phyloP scores from a whole-genome alignment of 202 grass and related monocot species.

The Schoenoplectus tabernaemontani region DNA sequence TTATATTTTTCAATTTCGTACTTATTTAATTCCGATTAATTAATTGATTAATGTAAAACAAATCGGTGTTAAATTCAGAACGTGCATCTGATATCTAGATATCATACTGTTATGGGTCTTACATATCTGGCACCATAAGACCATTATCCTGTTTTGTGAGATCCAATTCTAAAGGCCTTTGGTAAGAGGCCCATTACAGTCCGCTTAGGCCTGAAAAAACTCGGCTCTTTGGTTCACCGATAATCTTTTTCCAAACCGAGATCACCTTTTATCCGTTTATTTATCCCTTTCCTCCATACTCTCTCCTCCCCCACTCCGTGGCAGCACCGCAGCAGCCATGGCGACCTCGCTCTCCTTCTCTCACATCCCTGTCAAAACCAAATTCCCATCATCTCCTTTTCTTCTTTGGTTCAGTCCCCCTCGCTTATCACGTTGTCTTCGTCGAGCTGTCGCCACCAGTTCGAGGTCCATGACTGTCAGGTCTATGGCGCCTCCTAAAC shows the following conservation, averaged over 20 bases:
- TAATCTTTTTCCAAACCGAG: background rate
- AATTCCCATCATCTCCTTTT: slow-evolving; percentile 41
- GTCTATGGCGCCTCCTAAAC: slow-evolving; percentile 77
- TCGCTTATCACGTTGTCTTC: slow-evolving; percentile 22
- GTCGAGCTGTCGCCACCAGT: background rate
- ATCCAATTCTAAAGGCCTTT: too few species aligned
- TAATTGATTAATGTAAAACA: too few species aligned
- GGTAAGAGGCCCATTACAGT: too few species aligned
- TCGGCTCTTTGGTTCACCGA: too few species aligned
- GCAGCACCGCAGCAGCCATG: slow-evolving; percentile 45
- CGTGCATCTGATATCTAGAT: too few species aligned
- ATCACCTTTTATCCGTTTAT: background rate
- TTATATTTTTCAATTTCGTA: too few species aligned
- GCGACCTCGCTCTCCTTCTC: slow-evolving; percentile 42
- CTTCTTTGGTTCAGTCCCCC: slow-evolving; percentile 34
- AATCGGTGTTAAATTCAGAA: too few species aligned
- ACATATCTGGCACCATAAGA: too few species aligned
- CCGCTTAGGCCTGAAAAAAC: too few species aligned
- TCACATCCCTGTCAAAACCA: slow-evolving; percentile 19
- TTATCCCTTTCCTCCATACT: slow-evolving; percentile 2
- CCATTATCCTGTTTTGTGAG: too few species aligned
- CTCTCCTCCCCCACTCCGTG: slow-evolving; percentile 18
- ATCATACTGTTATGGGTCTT: too few species aligned
- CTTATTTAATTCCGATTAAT: too few species aligned
- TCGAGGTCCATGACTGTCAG: slow-evolving; percentile 49